These are phyloP conservation scores for Cladosporium phlei DNA, from an alignment of 2,329 filamentous ascomycete species.

Conservation along the genomic window DNA sequence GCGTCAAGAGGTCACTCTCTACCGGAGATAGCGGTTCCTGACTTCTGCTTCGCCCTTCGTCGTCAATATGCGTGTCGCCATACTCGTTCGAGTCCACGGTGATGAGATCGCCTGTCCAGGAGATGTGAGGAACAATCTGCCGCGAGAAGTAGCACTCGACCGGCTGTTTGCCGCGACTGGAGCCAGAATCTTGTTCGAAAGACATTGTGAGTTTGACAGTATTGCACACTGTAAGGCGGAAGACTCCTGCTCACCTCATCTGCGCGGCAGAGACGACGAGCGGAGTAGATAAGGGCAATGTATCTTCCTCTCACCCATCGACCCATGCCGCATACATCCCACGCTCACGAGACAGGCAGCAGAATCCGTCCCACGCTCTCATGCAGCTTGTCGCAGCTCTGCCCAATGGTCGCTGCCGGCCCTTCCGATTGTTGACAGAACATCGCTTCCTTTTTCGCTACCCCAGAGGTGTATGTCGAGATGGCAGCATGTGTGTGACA, in stretches of 20 bases:
- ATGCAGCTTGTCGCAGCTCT: constrained; percentile 6
- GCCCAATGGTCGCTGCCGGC: constrained; percentile 2
- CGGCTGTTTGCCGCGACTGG: too few species aligned
- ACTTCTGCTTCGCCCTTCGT: not conserved
- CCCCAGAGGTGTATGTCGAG: too few species aligned
- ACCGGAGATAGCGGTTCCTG: not conserved
- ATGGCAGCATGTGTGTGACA: too few species aligned
- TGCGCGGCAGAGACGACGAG: too few species aligned
- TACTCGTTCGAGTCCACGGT: not conserved
- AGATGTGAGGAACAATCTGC: not conserved
- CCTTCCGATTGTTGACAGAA: too few species aligned
- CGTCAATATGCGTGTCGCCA: not conserved
- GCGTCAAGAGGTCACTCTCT: not conserved
- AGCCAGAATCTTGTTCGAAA: too few species aligned
- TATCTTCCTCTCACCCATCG: not conserved
- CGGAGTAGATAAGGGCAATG: too few species aligned
- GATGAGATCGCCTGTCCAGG: not conserved
- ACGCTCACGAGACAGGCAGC: constrained; percentile 4
- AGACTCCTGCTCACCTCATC: too few species aligned
- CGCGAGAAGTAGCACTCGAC: constrained; percentile 4
- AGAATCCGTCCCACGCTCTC: constrained; percentile 9
- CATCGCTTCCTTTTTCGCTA: too few species aligned
- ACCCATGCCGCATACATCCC: constrained; percentile 4
- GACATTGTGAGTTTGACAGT: too few species aligned
- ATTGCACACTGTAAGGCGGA: too few species aligned